Percentiles rank a stretch among this genome's conserved stretches.
Evolutionary conservation across 75 land plant genomes (phyloP).

Genomic region (Ceratopteris richardii): DNA sequence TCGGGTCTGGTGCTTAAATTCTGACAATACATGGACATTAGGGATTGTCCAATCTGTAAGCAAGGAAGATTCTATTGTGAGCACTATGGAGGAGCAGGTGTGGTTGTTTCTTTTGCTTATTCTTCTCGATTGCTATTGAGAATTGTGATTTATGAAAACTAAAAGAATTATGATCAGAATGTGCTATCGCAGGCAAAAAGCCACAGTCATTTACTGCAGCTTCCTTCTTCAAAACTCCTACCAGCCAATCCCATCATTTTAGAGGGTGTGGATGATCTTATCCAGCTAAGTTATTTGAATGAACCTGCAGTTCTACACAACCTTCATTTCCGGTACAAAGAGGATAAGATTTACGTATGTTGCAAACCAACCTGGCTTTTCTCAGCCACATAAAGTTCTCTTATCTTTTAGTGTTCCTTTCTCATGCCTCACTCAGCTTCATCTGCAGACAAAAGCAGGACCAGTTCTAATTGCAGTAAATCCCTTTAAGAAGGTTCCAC

Average conservation of each 20-base stretch:
- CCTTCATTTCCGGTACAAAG: conserved; percentile 57
- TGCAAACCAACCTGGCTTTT: neutral
- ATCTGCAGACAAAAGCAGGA: conserved; percentile 85
- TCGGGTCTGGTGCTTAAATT: conserved; percentile 68
- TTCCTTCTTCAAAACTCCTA: conserved; percentile 37
- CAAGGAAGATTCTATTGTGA: conserved; percentile 43
- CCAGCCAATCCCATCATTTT: conserved; percentile 95
- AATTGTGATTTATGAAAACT: neutral
- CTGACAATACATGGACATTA: conserved; percentile 65
- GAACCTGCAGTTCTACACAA: conserved; percentile 92
- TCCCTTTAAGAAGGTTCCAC: conserved; percentile 74
- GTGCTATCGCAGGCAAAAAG: neutral
- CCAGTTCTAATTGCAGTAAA: conserved; percentile 95
- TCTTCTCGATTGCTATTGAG: neutral
- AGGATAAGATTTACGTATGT: conserved; percentile 70
- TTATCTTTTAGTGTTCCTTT: neutral
- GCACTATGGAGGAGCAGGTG: conserved; percentile 50
- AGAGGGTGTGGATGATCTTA: conserved; percentile 95
- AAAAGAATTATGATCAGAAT: neutral
- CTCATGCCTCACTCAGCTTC: neutral
- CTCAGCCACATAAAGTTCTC: neutral
- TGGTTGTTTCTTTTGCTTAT: neutral
- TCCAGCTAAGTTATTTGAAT: conserved; percentile 91
- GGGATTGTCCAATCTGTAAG: conserved; percentile 46
- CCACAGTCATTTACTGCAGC: conserved; percentile 40